Base-by-base conservation (phyloP, 371 early-diverging fungal species). In the Rhizopus arrhizus region DNA sequence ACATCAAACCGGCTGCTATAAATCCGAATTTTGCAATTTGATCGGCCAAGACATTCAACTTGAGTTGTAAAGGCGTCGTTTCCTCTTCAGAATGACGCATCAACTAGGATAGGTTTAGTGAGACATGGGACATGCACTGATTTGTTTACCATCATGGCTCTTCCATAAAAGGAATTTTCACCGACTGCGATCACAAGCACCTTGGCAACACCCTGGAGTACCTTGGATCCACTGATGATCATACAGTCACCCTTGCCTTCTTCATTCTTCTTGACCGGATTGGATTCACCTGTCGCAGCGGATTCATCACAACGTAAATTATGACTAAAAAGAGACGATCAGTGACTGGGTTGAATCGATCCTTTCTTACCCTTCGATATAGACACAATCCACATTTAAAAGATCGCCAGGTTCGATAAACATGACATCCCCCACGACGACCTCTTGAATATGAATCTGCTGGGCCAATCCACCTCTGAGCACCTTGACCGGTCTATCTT, bases 401-500 rank as follows among this genome's bases (percentile, higher is more conserved):
- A 94, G 85, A 66, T 95, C 95, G 38, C 96, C 97, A 3, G 93
- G 90, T 69, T 96, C 95, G 36, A 96, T 73, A 46, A 87, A 62
- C 67, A 95, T 66, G 41, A 96, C 81, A 69, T 96, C 96, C 35
- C 95, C 94, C n/a, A 95, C 89, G 56, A 87, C 80, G 49, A 92
- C 50, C 46, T 92, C 87, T 61, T 85, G 86, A 52, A 92, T 87
- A 28, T 91, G 89, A 56, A 92, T 68, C 55, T 89, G 85, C 22
- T 83, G 77, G 58, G 91, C 87, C 28, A 83, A 73, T 55, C 93
- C 85, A 73, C 88, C 84, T 59, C 91, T 83, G 33, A 85, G 64
- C 16, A 83, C 59, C 64, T 89, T 91, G 47, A 89, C 85, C 8
- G 73, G 60, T 12, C 87, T 82, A 64, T 91, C 90, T 57, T 88